A percentile compares a stretch with the other conserved stretches of the same genome.
Conservation (phyloP, 768 basidiomycete genomes). For the Kwoniella bestiolae region DNA sequence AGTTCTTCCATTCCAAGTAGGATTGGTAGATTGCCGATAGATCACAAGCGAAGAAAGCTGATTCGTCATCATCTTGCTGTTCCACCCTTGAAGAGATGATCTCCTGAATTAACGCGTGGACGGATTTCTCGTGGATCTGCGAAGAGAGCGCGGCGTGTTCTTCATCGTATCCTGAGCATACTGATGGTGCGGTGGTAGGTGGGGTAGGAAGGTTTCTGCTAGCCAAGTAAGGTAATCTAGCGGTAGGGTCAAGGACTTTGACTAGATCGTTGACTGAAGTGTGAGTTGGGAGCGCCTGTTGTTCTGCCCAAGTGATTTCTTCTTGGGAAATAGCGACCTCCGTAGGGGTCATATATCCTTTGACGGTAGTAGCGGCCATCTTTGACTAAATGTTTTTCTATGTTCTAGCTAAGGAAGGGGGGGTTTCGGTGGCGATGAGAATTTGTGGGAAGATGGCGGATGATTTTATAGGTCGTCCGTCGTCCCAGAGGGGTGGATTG, state of each 20-base stretch:
- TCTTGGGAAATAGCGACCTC: constrained; percentile 17
- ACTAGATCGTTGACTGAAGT: constrained; percentile 35
- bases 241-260: constrained; percentile 45
- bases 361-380: constrained; percentile 23
- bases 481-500: constrained; percentile 25
- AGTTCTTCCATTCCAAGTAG: constrained; percentile 76
- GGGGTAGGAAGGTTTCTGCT: constrained; percentile 26
- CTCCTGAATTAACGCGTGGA: constrained; percentile 43
- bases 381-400: not conserved
- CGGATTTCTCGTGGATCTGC: constrained; percentile 33
- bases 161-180: constrained; percentile 16
- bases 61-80: constrained; percentile 70
- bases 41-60: constrained; percentile 96
- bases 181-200: constrained; percentile 9
- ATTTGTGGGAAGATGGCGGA: constrained; percentile 13
- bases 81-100: constrained; percentile 33
- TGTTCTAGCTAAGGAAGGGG: not conserved
- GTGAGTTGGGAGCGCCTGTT: constrained; percentile 4
- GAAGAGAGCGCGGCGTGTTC: constrained; percentile 34
- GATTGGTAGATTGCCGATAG: constrained; percentile 83
- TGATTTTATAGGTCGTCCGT: constrained; percentile 20
- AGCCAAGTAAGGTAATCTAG: constrained; percentile 31
- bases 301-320: constrained; percentile 17
- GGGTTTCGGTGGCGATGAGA: not conserved
- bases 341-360: constrained; percentile 17